Percentiles rank a stretch among this genome's conserved stretches.
phyloP scores from a whole-genome alignment of 2,329 filamentous ascomycete species.

The Ophiobolus disseminans region DNA sequence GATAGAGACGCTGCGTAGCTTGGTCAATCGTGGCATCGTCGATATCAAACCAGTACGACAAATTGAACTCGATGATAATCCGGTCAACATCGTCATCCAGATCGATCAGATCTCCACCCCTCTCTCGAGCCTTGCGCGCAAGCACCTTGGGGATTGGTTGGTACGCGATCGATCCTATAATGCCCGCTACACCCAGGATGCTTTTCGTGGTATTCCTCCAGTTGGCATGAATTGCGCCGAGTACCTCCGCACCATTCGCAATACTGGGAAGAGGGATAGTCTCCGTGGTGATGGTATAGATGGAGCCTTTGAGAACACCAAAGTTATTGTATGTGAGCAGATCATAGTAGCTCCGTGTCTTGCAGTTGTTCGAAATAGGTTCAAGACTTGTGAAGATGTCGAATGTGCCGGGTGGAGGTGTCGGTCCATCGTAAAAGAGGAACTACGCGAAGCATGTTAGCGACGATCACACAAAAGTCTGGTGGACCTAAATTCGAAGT shows the following conservation, averaged over 20 bases:
- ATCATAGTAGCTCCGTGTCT: constrained; percentile 57
- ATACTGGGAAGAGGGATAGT: constrained; percentile 28
- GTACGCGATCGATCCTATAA: constrained; percentile 36
- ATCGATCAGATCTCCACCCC: constrained; percentile 45
- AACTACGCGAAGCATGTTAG: no score
- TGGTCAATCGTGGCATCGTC: constrained; percentile 49
- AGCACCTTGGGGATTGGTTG: constrained; percentile 37
- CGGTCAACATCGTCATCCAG: constrained; percentile 51
- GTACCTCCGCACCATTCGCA: constrained; percentile 25
- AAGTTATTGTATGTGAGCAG: constrained; percentile 56
- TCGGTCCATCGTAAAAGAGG: constrained; percentile 67
- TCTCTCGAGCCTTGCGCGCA: constrained; percentile 27
- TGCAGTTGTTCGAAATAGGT: constrained; percentile 53
- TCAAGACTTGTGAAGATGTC: constrained; percentile 60
- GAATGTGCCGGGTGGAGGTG: constrained; percentile 61
- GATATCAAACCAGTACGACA: constrained; percentile 44
- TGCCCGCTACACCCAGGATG: constrained; percentile 25
- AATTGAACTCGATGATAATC: constrained; percentile 54
- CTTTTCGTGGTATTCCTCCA: constrained; percentile 31
- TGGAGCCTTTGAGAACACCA: constrained; percentile 34
- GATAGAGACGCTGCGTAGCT: constrained; percentile 48
- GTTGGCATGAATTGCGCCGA: constrained; percentile 28
- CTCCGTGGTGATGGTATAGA: constrained; percentile 42
- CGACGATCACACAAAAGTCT: no score
- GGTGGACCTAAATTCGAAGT: no score